Percentiles rank a stretch among this genome's conserved stretches.
Evolutionary conservation across 495 filamentous ascomycete genomes (phyloP).

Genomic region (Hypoxylon rickii): DNA sequence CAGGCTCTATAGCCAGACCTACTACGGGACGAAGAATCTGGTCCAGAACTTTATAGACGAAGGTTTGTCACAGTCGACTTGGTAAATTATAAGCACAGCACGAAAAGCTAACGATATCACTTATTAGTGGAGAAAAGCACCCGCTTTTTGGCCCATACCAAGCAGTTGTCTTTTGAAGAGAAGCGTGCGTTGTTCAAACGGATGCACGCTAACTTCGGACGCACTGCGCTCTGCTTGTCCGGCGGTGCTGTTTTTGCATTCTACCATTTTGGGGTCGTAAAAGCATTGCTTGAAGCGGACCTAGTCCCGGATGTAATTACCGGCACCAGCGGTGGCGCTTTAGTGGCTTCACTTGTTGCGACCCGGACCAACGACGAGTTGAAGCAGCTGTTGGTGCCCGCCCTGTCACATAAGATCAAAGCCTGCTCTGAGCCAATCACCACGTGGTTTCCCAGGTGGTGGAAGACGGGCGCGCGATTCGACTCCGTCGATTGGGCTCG

Average conservation of each 20-base stretch:
- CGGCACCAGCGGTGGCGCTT: slow-evolving; percentile 89
- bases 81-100: too few species aligned
- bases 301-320: slow-evolving; percentile 92
- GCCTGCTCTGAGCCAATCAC: slow-evolving; percentile 79
- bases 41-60: slow-evolving; percentile 91
- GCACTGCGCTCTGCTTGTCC: slow-evolving; percentile 88
- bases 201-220: slow-evolving; percentile 85
- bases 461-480: slow-evolving; percentile 89
- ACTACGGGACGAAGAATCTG: slow-evolving; percentile 91
- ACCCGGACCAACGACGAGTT: slow-evolving; percentile 92
- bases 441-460: slow-evolving; percentile 84
- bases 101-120: slow-evolving; percentile 11
- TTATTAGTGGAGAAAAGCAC: slow-evolving; percentile 62
- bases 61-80: slow-evolving; percentile 45
- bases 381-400: slow-evolving; percentile 80
- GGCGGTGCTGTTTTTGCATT: slow-evolving; percentile 97
- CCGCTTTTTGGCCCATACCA: slow-evolving; percentile 66
- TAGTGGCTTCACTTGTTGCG: slow-evolving; percentile 85
- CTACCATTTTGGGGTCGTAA: slow-evolving; percentile 93
- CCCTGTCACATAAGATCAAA: slow-evolving; percentile 79
- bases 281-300: slow-evolving; percentile 84
- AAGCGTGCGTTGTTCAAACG: slow-evolving; percentile 88
- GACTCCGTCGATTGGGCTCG: slow-evolving; percentile 91
- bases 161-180: slow-evolving; percentile 67
- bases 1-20: slow-evolving; percentile 90